Base-by-base conservation (phyloP, 2,329 filamentous ascomycete species). In the Cyphellophora attinorum region DNA sequence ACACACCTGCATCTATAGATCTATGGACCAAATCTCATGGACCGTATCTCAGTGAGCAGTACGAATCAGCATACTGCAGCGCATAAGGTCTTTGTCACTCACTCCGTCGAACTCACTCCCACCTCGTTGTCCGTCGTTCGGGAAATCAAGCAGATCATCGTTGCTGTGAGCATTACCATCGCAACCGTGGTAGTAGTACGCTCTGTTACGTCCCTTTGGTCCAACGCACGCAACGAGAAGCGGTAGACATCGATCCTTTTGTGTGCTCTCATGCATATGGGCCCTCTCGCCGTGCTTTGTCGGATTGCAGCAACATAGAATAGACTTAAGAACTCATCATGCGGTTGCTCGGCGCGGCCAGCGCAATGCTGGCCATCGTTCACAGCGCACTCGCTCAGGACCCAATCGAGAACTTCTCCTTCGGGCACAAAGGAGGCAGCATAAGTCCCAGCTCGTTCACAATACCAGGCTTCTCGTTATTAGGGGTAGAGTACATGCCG, bases 371-470 rank as follows among this genome's bases (percentile, higher is more conserved):
- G 6, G 34, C 37, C 12, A 42, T 42, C 31, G 41, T 34, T 10
- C 19, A 31, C 8, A 15, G 18, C 13, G 40, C 34, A 16, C 21
- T 41, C 16, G 45, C 43, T 5, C 46, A 48, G 35, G 33, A 39
- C 31, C 32, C 43, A 28, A 19, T 51, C 27, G 45, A 49, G 11
- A 40, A 44, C 16, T 30, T 48, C 23, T 49, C 46, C 5, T 51
- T 51, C 32, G 48, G 48, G 12, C 45, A 51, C 25, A 41, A 42
- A 35, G 19, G 28, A 18, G 37, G 37, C 46, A 80, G 78, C 49
- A 74, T 91, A 62, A 81, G 81, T 33, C 70, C 59, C 18, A 59
- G 51, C 42, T 51, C 50, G 35, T 59, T 64, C 41, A 57, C 55
- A 21, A 63, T 79, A 31, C 70, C 73, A 3, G 71, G 72, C 43